Conservation (phyloP, 2,329 filamentous ascomycete species). For the Penicillium corylophilum region DNA sequence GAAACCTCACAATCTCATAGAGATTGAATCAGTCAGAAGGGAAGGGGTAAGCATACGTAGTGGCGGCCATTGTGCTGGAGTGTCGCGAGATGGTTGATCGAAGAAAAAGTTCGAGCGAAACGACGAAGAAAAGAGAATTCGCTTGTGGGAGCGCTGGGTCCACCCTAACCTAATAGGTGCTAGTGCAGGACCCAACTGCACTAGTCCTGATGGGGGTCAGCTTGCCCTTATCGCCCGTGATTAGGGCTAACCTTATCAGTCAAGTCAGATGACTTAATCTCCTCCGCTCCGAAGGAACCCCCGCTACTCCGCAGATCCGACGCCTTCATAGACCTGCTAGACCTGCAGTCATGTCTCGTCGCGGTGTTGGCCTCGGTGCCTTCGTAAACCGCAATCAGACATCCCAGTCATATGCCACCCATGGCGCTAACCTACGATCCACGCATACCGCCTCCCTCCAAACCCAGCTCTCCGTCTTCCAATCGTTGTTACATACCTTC, state of each 20-base stretch:
- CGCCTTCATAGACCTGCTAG: neutral
- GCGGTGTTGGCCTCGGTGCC: conserved; percentile 82
- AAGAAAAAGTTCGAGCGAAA: conserved; percentile 26
- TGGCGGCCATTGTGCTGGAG: conserved; percentile 56
- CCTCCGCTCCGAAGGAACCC: neutral
- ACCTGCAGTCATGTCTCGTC: conserved; percentile 43
- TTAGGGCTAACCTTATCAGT: conserved; percentile 23
- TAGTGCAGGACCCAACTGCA: neutral
- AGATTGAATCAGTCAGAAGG: conserved; percentile 35
- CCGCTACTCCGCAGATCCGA: neutral
- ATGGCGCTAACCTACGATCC: conserved; percentile 82
- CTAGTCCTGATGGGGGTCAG: neutral
- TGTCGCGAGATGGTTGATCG: conserved; percentile 44
- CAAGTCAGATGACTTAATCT: conserved; percentile 25
- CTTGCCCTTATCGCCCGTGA: conserved; percentile 20
- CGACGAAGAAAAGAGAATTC: conserved; percentile 24
- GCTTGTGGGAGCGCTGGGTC: conserved; percentile 35
- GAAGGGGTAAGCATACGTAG: conserved; percentile 57
- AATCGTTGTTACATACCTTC: conserved; percentile 91
- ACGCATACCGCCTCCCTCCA: conserved; percentile 82
- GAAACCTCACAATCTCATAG: conserved; percentile 50
- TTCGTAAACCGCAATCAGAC: conserved; percentile 83
- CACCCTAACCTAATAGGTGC: conserved; percentile 21
- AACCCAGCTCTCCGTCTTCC: conserved; percentile 93
- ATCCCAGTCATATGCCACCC: conserved; percentile 83